Percentiles rank a stretch among this genome's conserved stretches.
Evolutionary conservation across 106 monocot species (phyloP).

Genomic region (Narthecium ossifragum): DNA sequence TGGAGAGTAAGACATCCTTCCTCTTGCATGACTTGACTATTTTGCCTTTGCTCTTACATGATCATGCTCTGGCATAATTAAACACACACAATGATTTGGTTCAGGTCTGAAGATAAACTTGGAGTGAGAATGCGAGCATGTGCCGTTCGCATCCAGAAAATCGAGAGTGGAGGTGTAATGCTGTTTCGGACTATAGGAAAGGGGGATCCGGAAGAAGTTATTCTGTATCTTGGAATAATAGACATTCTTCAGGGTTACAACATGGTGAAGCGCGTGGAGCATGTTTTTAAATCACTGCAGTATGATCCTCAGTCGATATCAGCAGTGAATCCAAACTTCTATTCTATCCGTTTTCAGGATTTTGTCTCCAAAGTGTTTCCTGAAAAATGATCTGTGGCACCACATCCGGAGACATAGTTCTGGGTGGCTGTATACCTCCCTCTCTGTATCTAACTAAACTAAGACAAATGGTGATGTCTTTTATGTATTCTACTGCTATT

Average conservation of each 20-base stretch:
- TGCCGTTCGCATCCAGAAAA: not conserved
- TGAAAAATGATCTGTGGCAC: not conserved
- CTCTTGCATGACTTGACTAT: no score
- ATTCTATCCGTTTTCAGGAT: slow-evolving; percentile 10
- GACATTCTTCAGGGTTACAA: slow-evolving; percentile 7
- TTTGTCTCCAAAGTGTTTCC: slow-evolving; percentile 1
- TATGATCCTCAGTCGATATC: slow-evolving; percentile 1
- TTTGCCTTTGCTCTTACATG: no score
- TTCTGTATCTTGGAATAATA: slow-evolving; percentile 1
- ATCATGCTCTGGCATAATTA: no score
- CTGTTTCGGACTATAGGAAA: not conserved
- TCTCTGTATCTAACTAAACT: no score
- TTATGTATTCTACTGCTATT: no score
- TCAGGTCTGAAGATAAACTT: not conserved
- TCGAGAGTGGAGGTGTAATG: not conserved
- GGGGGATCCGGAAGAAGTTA: not conserved
- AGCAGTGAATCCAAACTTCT: slow-evolving; percentile 6
- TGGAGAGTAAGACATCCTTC: slow-evolving; percentile 1
- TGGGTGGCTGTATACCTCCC: no score
- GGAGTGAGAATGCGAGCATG: not conserved
- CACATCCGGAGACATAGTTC: no score
- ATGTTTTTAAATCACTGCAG: slow-evolving; percentile 9
- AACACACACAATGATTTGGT: not conserved
- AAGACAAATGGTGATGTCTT: no score
- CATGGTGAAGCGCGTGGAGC: slow-evolving; percentile 11